phyloP scores from a whole-genome alignment of 805 yeast species.

The Dipodascus albidus region DNA sequence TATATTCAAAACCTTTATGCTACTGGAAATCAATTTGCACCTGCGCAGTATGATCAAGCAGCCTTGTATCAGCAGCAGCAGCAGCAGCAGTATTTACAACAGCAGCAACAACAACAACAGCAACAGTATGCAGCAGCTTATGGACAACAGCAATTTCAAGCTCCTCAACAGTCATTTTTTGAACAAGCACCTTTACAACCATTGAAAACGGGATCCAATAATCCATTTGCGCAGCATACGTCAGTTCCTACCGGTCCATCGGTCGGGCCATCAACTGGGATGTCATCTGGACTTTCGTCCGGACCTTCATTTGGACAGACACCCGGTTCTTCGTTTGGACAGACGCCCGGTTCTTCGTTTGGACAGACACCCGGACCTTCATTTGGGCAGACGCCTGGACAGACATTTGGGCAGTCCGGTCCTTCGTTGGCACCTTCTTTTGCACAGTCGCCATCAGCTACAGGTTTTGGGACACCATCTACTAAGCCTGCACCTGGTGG shows the following conservation, averaged over 20 bases:
- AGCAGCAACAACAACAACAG: slow-evolving; percentile 31
- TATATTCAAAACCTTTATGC: slow-evolving; percentile 36
- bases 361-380: too few relatives aligned
- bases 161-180: neutral
- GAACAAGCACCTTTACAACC: slow-evolving; percentile 33
- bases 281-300: too few relatives aligned
- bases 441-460: slow-evolving; percentile 38
- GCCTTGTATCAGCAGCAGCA: slow-evolving; percentile 14
- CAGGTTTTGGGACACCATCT: too few relatives aligned
- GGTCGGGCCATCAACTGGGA: slow-evolving; percentile 6
- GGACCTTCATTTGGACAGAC: too few relatives aligned
- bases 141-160: slow-evolving; percentile 15
- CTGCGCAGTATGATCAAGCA: slow-evolving; percentile 9
- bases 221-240: slow-evolving; percentile 50
- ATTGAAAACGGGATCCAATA: slow-evolving; percentile 59
- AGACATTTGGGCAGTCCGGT: slow-evolving; percentile 13
- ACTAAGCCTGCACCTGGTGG: neutral
- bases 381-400: too few relatives aligned
- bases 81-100: slow-evolving; percentile 17
- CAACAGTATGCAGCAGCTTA: slow-evolving; percentile 26
- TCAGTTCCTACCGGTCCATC: slow-evolving; percentile 1
- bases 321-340: neutral
- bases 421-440: slow-evolving; percentile 27
- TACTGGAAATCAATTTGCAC: slow-evolving; percentile 14
- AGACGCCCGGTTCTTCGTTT: too few relatives aligned